A percentile compares a stretch with the other conserved stretches of the same genome.
Conservation (phyloP, 176 grass and related monocot species). For the Lolium perenne region DNA sequence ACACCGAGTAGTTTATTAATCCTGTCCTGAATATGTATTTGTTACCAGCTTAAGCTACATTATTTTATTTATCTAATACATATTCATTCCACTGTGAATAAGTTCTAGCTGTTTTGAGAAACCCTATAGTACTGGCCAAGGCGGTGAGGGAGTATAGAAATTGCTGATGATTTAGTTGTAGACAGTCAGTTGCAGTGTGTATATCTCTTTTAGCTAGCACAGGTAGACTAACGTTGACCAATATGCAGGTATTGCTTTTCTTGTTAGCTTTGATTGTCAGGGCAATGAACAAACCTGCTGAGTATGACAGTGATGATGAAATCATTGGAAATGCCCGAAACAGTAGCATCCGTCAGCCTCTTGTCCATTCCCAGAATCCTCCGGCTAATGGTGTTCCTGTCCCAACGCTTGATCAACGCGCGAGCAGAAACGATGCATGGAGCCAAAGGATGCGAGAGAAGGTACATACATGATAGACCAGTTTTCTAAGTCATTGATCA, state of each 20-base stretch:
- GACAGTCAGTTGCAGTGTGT: neutral
- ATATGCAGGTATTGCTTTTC: slow-evolving; percentile 76
- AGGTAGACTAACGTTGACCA: neutral
- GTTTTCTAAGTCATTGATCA: slow-evolving; percentile 30
- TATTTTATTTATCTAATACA: neutral
- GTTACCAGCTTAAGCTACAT: slow-evolving; percentile 29
- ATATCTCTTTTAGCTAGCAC: slow-evolving; percentile 14
- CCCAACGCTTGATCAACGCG: slow-evolving; percentile 75
- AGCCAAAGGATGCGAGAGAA: slow-evolving; percentile 99
- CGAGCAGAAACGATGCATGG: slow-evolving; percentile 82
- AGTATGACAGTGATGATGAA: slow-evolving; percentile 96
- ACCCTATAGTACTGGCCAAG: neutral
- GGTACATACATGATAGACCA: slow-evolving; percentile 48
- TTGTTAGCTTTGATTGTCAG: slow-evolving; percentile 84
- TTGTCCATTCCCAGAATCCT: slow-evolving; percentile 67
- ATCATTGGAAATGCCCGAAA: slow-evolving; percentile 55
- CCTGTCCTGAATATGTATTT: neutral
- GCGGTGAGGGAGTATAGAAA: neutral
- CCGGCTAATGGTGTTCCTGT: slow-evolving; percentile 75
- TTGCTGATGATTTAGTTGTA: slow-evolving; percentile 32
- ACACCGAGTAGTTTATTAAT: slow-evolving; percentile 11
- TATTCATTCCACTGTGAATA: slow-evolving; percentile 15
- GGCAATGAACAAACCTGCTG: slow-evolving; percentile 83
- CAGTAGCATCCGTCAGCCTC: slow-evolving; percentile 66
- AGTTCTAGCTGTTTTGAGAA: neutral